A percentile compares a stretch with the other conserved stretches of the same genome.
phyloP scores from a whole-genome alignment of 257 asterid species.

The Solanum dulcamara region DNA sequence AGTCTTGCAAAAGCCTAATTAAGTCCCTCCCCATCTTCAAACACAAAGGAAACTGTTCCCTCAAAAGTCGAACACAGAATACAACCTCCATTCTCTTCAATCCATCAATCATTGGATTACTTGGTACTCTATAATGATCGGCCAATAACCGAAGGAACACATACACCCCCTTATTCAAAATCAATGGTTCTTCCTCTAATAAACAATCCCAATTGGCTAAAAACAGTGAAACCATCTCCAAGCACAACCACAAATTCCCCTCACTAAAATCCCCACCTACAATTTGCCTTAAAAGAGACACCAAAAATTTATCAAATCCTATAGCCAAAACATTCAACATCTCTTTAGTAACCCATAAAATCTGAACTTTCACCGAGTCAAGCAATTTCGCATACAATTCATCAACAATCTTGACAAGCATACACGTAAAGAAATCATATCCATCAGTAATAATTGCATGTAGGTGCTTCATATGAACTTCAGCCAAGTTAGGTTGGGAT shows the following conservation, averaged over 20 bases:
- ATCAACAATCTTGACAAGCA: constrained; percentile 44
- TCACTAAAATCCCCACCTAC: constrained; percentile 60
- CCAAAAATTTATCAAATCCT: constrained; percentile 57
- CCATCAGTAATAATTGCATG: constrained; percentile 64
- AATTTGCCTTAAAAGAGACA: constrained; percentile 69
- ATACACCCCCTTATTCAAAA: constrained; percentile 27
- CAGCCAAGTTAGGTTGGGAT: constrained; percentile 34
- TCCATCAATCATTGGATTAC: constrained; percentile 25
- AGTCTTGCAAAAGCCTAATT: constrained; percentile 71
- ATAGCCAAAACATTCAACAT: constrained; percentile 48
- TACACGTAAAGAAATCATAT: constrained; percentile 44
- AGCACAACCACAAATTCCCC: constrained; percentile 65
- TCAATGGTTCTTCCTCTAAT: constrained; percentile 47
- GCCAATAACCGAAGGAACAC: constrained; percentile 41
- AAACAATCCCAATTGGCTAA: constrained; percentile 41
- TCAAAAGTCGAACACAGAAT: constrained; percentile 46
- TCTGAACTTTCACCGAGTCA: constrained; percentile 39
- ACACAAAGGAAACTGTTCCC: constrained; percentile 53
- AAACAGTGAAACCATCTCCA: constrained; percentile 48
- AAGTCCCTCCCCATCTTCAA: constrained; percentile 75
- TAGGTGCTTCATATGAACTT: constrained; percentile 58
- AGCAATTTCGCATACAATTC: constrained; percentile 38
- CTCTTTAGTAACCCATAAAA: constrained; percentile 46
- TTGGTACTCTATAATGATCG: constrained; percentile 46
- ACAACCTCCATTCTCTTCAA: constrained; percentile 51